Base-by-base conservation (phyloP, 495 filamentous ascomycete species). In the Pyrenopolyporus hunteri region DNA sequence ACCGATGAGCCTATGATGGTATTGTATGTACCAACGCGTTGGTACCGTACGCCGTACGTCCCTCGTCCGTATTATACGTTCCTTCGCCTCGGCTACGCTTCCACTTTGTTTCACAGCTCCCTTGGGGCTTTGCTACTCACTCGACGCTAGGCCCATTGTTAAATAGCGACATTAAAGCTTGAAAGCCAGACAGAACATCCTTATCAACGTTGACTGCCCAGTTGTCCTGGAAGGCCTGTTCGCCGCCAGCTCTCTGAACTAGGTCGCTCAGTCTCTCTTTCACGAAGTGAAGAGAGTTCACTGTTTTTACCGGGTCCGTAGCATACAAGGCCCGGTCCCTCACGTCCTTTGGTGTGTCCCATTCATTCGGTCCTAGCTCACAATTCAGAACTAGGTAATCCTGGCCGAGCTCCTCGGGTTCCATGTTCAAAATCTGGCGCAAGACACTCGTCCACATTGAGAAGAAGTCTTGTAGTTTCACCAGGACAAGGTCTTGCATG, bases 171-270 rank as follows among this genome's bases (percentile, higher is more conserved):
- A 8, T 29, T 11, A 70, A 8, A 6, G 44, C 32, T 49, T 77
- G 72, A 46, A 96, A 98, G 1, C 80, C 85, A 13, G 68, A 68
- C 49, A 96, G 62, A 2, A 98, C 89, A 35, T 95, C 87, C 35
- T 79, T 77, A 74, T 98, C 94, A 28, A 97, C 91, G 77, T 95
- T 91, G n/a, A 80, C 80, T n/a, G 90, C 73, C 88, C 89, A 97
- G 37, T 90, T 81, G 37, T 83, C 80, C 73, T 87, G 80, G 73
- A 97, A 97, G 11, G 73, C 77, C 66, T 87, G 81, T 45, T 85
- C 82, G 1, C 93, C 92, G 3, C 93, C 93, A 55, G 80, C 83
- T 3, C 80, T 74, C 51, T 74, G 75, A 53, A 97, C 83, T n/a
- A 89, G 76, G 1, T 80, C 73, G n/a, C 81, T 75, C 47, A 98